phyloP scores from a whole-genome alignment of 2,329 filamentous ascomycete species.

The Fusarium sp. region DNA sequence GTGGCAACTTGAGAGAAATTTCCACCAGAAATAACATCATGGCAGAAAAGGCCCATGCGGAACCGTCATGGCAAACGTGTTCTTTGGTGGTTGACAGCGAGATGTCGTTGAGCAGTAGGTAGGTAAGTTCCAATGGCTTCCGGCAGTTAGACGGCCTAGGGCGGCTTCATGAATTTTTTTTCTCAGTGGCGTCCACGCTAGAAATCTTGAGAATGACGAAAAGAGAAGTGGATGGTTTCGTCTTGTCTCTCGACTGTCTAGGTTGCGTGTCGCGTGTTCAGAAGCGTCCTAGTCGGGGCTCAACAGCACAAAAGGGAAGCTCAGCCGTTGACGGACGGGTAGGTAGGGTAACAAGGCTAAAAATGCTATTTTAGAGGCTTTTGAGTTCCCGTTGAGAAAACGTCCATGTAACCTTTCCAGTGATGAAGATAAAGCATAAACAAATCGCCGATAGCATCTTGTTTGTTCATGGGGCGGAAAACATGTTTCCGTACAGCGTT shows the following conservation, averaged over 20 bases:
- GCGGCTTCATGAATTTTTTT: conserved; percentile 11
- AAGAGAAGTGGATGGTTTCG: conserved; percentile 26
- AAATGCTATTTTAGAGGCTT: conserved; percentile 7
- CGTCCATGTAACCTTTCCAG: conserved; percentile 5
- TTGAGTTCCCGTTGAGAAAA: conserved; percentile 1
- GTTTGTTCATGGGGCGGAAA: neutral
- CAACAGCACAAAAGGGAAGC: conserved; percentile 22
- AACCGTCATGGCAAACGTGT: conserved; percentile 5
- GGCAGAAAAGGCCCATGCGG: neutral
- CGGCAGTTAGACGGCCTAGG: conserved; percentile 6
- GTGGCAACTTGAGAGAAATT: conserved; percentile 29
- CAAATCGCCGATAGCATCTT: neutral
- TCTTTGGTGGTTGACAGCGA: neutral
- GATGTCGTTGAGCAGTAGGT: neutral
- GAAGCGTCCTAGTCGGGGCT: conserved; percentile 16
- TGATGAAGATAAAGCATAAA: neutral
- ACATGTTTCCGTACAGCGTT: conserved; percentile 21
- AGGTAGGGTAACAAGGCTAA: conserved; percentile 20
- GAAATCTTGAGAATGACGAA: conserved; percentile 23
- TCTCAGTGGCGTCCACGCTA: conserved; percentile 35
- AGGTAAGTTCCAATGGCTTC: neutral
- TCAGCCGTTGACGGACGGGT: conserved; percentile 16
- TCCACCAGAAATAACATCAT: conserved; percentile 1
- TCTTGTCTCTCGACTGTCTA: conserved; percentile 20
- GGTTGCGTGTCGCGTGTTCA: conserved; percentile 25